Conservation (phyloP, 1,139 yeast species). For the Blastobotrys proliferans region DNA sequence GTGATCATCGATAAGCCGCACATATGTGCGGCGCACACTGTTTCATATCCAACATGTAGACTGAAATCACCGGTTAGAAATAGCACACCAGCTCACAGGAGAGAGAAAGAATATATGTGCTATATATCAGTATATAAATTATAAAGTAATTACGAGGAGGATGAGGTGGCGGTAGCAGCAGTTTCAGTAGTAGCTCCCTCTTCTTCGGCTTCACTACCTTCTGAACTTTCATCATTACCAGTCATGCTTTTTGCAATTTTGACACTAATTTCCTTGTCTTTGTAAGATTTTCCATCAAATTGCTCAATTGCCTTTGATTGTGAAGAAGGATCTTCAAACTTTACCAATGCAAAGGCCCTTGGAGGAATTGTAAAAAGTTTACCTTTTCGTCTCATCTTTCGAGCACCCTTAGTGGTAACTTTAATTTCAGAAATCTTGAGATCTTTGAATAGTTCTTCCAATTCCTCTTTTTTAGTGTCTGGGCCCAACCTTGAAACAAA, state of each 20-base stretch:
- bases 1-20: too few relatives aligned
- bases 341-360: constrained; percentile 48
- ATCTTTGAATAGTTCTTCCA: constrained; percentile 27
- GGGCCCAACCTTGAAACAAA: constrained; percentile 48
- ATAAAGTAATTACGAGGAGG: too few relatives aligned
- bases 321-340: constrained; percentile 43
- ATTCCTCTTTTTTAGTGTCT: constrained; percentile 30
- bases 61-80: too few relatives aligned
- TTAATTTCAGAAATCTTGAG: constrained; percentile 24
- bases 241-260: constrained; percentile 13
- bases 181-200: not conserved
- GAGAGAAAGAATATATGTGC: too few relatives aligned
- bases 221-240: constrained; percentile 1
- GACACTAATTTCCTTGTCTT: constrained; percentile 12
- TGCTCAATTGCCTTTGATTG: constrained; percentile 45
- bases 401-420: constrained; percentile 18
- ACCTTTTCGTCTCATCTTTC: constrained; percentile 17
- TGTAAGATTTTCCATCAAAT: constrained; percentile 38
- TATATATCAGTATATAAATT: too few relatives aligned
- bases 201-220: constrained; percentile 3
- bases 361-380: constrained; percentile 31
- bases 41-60: too few relatives aligned
- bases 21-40: too few relatives aligned
- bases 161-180: not conserved
- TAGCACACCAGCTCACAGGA: too few relatives aligned